Evolutionary conservation across 495 filamentous ascomycete genomes (phyloP).

Genomic region (Trichoderma erinaceum): DNA sequence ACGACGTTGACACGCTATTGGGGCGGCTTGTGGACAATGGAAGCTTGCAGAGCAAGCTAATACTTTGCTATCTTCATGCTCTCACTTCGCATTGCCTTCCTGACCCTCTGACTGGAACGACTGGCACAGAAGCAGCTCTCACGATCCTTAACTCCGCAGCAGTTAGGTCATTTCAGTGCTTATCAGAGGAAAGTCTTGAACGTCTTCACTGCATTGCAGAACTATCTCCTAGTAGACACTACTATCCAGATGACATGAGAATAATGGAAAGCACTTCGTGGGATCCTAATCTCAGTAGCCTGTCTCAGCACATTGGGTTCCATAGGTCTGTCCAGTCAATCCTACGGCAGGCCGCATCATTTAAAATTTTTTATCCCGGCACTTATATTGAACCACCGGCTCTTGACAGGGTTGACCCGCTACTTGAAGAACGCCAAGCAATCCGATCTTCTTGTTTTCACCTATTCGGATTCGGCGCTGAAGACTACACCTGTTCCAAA

Average conservation of each 20-base stretch:
- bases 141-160: slow-evolving; percentile 43
- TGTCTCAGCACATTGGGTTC: slow-evolving; percentile 35
- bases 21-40: slow-evolving; percentile 46
- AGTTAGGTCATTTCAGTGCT: slow-evolving; percentile 43
- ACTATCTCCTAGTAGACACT: slow-evolving; percentile 42
- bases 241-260: background rate
- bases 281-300: slow-evolving; percentile 21
- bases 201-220: slow-evolving; percentile 41
- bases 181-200: slow-evolving; percentile 23
- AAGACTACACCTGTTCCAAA: background rate
- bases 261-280: background rate
- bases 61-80: slow-evolving; percentile 53
- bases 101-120: slow-evolving; percentile 50
- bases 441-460: background rate
- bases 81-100: slow-evolving; percentile 53
- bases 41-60: slow-evolving; percentile 48
- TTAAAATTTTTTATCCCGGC: no score
- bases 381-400: no score
- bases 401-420: no score
- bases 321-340: background rate
- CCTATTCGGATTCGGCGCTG: background rate
- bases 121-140: slow-evolving; percentile 59
- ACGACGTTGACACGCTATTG: slow-evolving; percentile 43
- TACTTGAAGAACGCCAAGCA: background rate
- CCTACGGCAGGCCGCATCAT: no score